These are phyloP conservation scores for Wickerhamia fluorescens DNA, from an alignment of 805 yeast genomes.

Conservation along the genomic window DNA sequence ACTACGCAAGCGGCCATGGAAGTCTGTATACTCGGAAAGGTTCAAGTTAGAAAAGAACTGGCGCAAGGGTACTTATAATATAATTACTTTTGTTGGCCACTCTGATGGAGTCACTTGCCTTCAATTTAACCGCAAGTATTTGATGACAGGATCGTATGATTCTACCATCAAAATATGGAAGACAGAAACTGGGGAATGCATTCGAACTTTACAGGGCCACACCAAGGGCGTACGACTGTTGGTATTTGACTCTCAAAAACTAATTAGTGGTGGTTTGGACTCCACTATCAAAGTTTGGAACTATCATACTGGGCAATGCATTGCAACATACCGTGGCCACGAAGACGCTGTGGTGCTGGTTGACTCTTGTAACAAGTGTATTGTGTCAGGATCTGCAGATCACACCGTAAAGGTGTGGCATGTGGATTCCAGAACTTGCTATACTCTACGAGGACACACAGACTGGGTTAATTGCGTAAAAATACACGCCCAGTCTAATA, in stretches of 20 bases:
- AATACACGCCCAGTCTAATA: slow-evolving; percentile 70
- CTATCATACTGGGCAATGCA: slow-evolving; percentile 88
- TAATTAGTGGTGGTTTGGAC: slow-evolving; percentile 90
- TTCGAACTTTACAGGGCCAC: slow-evolving; percentile 83
- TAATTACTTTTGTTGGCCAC: slow-evolving; percentile 70
- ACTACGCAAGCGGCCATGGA: slow-evolving; percentile 72
- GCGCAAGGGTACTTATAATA: slow-evolving; percentile 72
- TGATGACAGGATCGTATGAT: slow-evolving; percentile 92
- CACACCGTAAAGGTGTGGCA: slow-evolving; percentile 93
- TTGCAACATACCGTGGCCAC: slow-evolving; percentile 91
- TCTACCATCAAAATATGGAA: slow-evolving; percentile 92
- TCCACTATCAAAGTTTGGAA: slow-evolving; percentile 93
- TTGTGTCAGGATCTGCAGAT: slow-evolving; percentile 93
- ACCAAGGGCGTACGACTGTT: slow-evolving; percentile 79
- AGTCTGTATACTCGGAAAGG: slow-evolving; percentile 86
- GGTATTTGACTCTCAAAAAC: slow-evolving; percentile 80
- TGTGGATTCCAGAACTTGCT: slow-evolving; percentile 86
- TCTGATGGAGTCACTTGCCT: slow-evolving; percentile 83
- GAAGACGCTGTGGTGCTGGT: slow-evolving; percentile 78
- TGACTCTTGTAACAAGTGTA: slow-evolving; percentile 71
- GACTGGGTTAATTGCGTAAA: slow-evolving; percentile 91
- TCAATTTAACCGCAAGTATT: slow-evolving; percentile 66
- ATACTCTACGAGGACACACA: slow-evolving; percentile 86
- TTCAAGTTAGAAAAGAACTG: slow-evolving; percentile 89
- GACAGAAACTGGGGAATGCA: slow-evolving; percentile 65